Conservation (phyloP, 1,284 basidiomycete species). For the Cryptococcus sp. region DNA sequence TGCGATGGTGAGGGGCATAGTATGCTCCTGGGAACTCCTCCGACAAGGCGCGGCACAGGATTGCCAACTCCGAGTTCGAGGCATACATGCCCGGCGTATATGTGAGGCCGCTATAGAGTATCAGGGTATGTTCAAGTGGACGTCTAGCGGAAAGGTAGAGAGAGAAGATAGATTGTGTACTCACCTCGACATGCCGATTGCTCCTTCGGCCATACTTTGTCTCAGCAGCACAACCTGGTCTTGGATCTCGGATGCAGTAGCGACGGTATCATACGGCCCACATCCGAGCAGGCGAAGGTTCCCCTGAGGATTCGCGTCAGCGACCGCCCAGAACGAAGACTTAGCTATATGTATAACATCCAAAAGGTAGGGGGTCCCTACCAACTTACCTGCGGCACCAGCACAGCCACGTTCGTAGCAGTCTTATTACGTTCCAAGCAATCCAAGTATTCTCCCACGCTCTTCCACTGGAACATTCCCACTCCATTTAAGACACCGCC, state of each 20-base stretch:
- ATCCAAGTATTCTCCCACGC: slow-evolving; percentile 41
- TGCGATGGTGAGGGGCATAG: slow-evolving; percentile 51
- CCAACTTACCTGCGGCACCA: slow-evolving; percentile 43
- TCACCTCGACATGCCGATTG: slow-evolving; percentile 49
- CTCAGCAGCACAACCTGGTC: slow-evolving; percentile 37
- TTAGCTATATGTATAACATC: too few species aligned
- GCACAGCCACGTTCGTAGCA: slow-evolving; percentile 48
- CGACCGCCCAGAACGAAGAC: background rate
- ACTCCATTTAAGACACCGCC: slow-evolving; percentile 14
- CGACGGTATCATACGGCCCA: slow-evolving; percentile 39
- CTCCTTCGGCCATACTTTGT: slow-evolving; percentile 42
- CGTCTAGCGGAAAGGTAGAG: background rate
- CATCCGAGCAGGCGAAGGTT: slow-evolving; percentile 48
- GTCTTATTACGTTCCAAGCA: slow-evolving; percentile 40
- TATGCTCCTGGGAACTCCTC: slow-evolving; percentile 40
- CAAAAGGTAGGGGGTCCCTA: too few species aligned
- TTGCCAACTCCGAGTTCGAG: slow-evolving; percentile 42
- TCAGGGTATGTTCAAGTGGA: background rate
- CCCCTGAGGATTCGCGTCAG: slow-evolving; percentile 27
- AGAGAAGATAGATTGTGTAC: slow-evolving; percentile 2
- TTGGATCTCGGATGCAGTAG: slow-evolving; percentile 30
- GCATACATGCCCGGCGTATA: slow-evolving; percentile 54
- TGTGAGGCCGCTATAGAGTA: slow-evolving; percentile 40
- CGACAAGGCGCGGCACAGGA: slow-evolving; percentile 34
- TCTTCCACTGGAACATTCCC: slow-evolving; percentile 46